Conservation (phyloP, 1,284 basidiomycete genomes). For the Leccinum pallidistipes region DNA sequence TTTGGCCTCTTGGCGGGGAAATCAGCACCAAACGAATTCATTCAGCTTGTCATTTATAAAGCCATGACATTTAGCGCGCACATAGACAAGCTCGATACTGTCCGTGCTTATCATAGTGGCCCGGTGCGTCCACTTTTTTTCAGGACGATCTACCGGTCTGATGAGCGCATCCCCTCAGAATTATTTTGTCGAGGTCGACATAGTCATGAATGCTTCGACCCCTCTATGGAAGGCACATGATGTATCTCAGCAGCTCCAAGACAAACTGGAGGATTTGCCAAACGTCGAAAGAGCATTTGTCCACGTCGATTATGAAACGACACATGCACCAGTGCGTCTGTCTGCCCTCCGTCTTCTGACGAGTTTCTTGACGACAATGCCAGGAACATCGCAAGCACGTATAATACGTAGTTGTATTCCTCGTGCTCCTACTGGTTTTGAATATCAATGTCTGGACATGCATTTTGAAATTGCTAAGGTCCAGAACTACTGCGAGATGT, state of each 20-base stretch:
- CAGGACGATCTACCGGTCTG: not conserved
- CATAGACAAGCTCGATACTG: constrained; percentile 87
- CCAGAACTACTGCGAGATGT: not conserved
- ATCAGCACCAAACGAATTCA: constrained; percentile 87
- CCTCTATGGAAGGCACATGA: constrained; percentile 94
- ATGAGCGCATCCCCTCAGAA: constrained; percentile 44
- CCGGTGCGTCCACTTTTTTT: constrained; percentile 44
- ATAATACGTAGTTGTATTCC: constrained; percentile 2
- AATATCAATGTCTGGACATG: constrained; percentile 31
- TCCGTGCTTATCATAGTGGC: constrained; percentile 84
- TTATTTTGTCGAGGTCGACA: constrained; percentile 93
- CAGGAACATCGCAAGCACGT: constrained; percentile 36
- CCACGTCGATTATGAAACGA: constrained; percentile 91
- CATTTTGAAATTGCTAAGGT: not conserved
- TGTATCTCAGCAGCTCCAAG: constrained; percentile 87
- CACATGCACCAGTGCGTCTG: constrained; percentile 70
- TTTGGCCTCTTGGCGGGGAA: constrained; percentile 90
- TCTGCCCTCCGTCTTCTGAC: not conserved
- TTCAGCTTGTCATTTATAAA: constrained; percentile 92
- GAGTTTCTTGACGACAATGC: not conserved
- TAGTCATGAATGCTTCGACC: constrained; percentile 90
- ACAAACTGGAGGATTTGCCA: constrained; percentile 90
- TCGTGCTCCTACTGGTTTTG: not conserved
- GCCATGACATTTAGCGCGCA: constrained; percentile 85
- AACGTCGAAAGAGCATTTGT: constrained; percentile 92